Percentiles rank a stretch among this genome's conserved stretches.
These are phyloP conservation scores for Fusarium longipes DNA, from an alignment of 2,329 filamentous ascomycete species.

Conservation along the genomic window DNA sequence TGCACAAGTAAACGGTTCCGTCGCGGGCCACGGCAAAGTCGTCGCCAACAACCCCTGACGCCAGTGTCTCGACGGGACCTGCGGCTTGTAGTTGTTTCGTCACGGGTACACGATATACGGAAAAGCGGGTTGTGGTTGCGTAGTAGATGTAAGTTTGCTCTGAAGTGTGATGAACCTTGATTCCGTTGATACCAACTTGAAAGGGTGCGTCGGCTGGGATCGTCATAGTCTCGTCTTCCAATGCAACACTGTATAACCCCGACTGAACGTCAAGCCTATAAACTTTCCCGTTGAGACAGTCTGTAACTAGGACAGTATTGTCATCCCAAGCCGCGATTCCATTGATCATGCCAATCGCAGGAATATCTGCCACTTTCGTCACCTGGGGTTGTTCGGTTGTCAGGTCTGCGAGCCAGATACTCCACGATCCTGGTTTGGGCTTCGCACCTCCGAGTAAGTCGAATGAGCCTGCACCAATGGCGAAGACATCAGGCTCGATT, in stretches of 20 bases:
- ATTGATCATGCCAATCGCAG: constrained; percentile 27
- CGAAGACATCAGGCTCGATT: constrained; percentile 35
- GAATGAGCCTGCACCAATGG: constrained; percentile 28
- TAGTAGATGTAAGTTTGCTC: constrained; percentile 32
- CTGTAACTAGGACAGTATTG: constrained; percentile 30
- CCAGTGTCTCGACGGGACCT: constrained; percentile 29
- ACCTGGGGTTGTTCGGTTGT: constrained; percentile 7
- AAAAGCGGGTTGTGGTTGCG: constrained; percentile 31
- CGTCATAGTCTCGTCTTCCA: constrained; percentile 36
- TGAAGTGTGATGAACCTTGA: constrained; percentile 32
- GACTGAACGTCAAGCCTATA: constrained; percentile 30
- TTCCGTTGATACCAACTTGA: constrained; percentile 35
- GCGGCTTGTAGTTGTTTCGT: constrained; percentile 9
- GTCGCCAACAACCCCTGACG: constrained; percentile 26
- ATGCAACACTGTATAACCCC: constrained; percentile 19
- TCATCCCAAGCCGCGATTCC: constrained; percentile 39
- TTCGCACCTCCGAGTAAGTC: constrained; percentile 26
- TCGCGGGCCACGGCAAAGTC: constrained; percentile 35
- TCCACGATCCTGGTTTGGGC: constrained; percentile 18
- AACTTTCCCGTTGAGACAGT: constrained; percentile 35
- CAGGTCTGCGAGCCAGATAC: constrained; percentile 39
- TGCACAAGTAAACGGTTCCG: constrained; percentile 35
- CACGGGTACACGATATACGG: constrained; percentile 31
- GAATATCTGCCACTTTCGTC: constrained; percentile 13
- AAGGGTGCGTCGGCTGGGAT: constrained; percentile 18